These are phyloP conservation scores for Wickerhamomyces sydowiorum DNA, from an alignment of 805 yeast species.

Conservation along the genomic window DNA sequence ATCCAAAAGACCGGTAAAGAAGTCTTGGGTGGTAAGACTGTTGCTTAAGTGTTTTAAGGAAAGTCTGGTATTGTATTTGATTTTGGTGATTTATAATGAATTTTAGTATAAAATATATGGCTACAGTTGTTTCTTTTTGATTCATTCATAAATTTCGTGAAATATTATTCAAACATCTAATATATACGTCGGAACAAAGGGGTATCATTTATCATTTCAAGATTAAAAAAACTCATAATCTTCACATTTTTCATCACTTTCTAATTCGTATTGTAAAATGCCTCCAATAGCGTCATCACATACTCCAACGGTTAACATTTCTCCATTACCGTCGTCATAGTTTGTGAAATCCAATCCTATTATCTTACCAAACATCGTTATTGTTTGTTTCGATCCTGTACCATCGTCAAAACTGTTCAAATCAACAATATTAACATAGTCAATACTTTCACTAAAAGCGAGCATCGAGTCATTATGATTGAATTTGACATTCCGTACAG, in stretches of 20 bases:
- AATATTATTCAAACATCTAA: not conserved
- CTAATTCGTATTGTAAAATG: constrained; percentile 40
- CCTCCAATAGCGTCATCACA: constrained; percentile 56
- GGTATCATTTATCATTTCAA: not conserved
- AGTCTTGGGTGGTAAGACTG: constrained; percentile 57
- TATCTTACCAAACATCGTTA: constrained; percentile 53
- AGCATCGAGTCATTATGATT: constrained; percentile 39
- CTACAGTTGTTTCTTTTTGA: not conserved
- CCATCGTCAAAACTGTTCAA: constrained; percentile 21
- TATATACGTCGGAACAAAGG: not conserved
- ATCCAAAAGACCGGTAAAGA: constrained; percentile 90
- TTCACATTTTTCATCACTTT: constrained; percentile 28
- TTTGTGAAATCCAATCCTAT: constrained; percentile 47
- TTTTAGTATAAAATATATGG: no score
- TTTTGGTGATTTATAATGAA: no score
- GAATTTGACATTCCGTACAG: constrained; percentile 48
- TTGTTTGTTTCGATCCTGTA: constrained; percentile 32
- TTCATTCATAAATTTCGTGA: not conserved
- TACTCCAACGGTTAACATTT: constrained; percentile 46
- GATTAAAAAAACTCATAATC: constrained; percentile 31
- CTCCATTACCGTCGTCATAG: constrained; percentile 34
- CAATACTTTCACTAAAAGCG: constrained; percentile 55
- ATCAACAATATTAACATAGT: constrained; percentile 47
- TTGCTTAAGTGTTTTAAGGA: constrained; percentile 20
- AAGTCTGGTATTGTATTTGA: not conserved